phyloP scores from a whole-genome alignment of 495 filamentous ascomycete genomes.

The Massariosphaeria phaeospora region DNA sequence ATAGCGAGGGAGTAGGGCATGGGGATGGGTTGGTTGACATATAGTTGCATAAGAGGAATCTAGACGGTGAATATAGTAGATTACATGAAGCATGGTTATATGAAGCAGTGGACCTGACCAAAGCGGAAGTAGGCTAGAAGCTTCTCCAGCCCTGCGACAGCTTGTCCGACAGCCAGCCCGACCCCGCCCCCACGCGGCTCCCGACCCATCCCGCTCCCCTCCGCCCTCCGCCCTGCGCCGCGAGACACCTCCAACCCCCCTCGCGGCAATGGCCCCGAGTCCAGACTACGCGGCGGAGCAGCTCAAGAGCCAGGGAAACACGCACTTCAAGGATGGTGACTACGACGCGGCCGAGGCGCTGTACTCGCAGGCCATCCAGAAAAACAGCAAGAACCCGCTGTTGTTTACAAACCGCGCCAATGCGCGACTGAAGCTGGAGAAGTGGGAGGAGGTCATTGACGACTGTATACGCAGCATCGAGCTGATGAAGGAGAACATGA shows the following conservation, averaged over 20 bases:
- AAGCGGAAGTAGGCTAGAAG: neutral
- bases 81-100: too few species aligned
- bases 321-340: constrained; percentile 51
- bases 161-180: neutral
- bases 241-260: too few species aligned
- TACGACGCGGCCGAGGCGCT: constrained; percentile 67
- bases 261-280: constrained; percentile 21
- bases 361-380: constrained; percentile 76
- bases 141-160: neutral
- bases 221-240: neutral
- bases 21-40: neutral
- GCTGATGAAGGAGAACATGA: constrained; percentile 62
- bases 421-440: constrained; percentile 65
- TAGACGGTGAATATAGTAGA: too few species aligned
- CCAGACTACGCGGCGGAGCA: constrained; percentile 38
- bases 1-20: neutral
- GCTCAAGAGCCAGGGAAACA: constrained; percentile 42
- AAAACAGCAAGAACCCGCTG: constrained; percentile 56
- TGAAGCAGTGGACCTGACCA: too few species aligned
- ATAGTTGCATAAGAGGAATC: neutral
- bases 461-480: constrained; percentile 73
- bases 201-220: neutral
- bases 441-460: constrained; percentile 69
- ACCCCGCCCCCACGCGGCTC: neutral
- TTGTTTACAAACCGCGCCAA: constrained; percentile 88